Evolutionary conservation across 805 yeast genomes (phyloP), one percentile per base, ranked within the genome.

Genomic region (Tetrapisispora pingtungensis): DNA sequence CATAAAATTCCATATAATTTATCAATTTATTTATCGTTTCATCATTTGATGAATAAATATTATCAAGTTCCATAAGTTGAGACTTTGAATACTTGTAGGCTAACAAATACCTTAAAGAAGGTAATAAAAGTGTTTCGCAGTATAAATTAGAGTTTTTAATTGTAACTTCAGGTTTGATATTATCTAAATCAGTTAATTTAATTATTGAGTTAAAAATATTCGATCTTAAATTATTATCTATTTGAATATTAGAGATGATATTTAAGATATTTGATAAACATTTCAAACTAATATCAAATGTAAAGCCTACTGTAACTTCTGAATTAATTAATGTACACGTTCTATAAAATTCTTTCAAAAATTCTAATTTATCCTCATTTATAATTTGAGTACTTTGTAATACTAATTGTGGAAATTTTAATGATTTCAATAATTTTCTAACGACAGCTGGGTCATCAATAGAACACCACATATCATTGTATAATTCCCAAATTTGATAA

Each of bases 401-500:
- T 33, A 61, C 33, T 17, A 53, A 51, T 15, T 55, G 53, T n/a
- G 69, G 64, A 42, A 70, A 59, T 46, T 66, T 72, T 32, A 73
- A 55, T 36, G 65, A 67, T 41, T 71, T 69, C 46, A 76, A 65
- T 1, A 64, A 66, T 40, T 67, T 66, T 49, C 78, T 72, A 36
- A 61, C 33, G 43, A 40, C 56, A 49, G 14, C 40, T 10, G 55
- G 51, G n/a, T 64, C 61, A 2, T 49, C 43, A 20, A 70, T 50
- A 0, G 44, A 27, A 0, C 33, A 22, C 77, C 78, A 76, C 43
- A 66, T 58, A 15, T 54, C 54, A 41, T 58, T 55, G 51, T 78
- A 71, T 10, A 80, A 58, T 12, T 48, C 45, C 90, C 90, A 83
- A 1, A 74, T 61, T 1, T 58, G 53, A 1, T 55, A 44, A 43